These are phyloP conservation scores for Prasinococcaceae sp. DNA, from an alignment of 139 green algal genomes.

Conservation along the genomic window DNA sequence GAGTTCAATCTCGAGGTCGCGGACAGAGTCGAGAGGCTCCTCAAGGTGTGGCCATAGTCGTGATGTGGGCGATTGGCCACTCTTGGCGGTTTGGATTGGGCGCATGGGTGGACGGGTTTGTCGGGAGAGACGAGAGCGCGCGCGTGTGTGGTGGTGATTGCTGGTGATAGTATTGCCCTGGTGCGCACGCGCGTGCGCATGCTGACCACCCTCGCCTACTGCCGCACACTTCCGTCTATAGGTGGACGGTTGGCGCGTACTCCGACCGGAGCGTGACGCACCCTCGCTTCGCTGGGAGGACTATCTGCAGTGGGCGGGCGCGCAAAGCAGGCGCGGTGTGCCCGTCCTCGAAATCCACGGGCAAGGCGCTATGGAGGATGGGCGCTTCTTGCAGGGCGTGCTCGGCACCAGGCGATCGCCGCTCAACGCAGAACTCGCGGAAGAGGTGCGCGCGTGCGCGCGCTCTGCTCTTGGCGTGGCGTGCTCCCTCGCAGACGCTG, in stretches of 20 bases:
- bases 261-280: constrained; percentile 26
- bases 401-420: constrained; percentile 18
- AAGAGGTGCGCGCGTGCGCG: neutral
- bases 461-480: neutral
- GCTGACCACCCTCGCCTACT: neutral
- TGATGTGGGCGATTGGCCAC: neutral
- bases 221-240: neutral
- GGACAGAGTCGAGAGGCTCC: no score
- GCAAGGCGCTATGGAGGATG: constrained; percentile 16
- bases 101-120: neutral
- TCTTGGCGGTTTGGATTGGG: neutral
- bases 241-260: constrained; percentile 23
- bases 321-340: constrained; percentile 14
- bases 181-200: neutral
- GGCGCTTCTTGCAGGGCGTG: constrained; percentile 21
- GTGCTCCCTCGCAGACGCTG: neutral
- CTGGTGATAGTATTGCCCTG: neutral
- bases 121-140: neutral
- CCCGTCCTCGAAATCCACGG: constrained; percentile 32
- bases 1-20: constrained; percentile 28
- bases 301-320: constrained; percentile 31
- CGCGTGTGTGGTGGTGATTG: neutral
- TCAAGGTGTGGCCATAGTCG: neutral
- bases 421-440: constrained; percentile 14
- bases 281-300: constrained; percentile 25